A percentile compares a stretch with the other conserved stretches of the same genome.
phyloP scores from a whole-genome alignment of 2,329 filamentous ascomycete genomes.

The Diplodia scrobiculata region DNA sequence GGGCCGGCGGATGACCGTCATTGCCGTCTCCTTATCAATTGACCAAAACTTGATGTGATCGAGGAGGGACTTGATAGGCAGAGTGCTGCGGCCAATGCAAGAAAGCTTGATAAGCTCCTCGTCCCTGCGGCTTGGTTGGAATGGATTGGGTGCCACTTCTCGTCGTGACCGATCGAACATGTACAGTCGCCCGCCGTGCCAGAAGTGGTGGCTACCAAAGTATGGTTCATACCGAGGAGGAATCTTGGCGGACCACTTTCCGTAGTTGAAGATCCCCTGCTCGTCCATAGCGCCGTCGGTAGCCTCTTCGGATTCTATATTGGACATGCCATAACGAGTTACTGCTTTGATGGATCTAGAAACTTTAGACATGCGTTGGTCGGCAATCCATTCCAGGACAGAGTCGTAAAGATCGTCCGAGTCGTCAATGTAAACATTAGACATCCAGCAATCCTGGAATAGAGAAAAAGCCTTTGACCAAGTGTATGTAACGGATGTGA shows the following conservation, averaged over 20 bases:
- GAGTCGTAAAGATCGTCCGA: constrained; percentile 49
- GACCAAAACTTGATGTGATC: constrained; percentile 50
- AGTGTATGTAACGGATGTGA: constrained; percentile 45
- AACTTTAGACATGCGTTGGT: constrained; percentile 44
- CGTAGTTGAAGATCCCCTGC: constrained; percentile 53
- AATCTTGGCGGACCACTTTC: constrained; percentile 52
- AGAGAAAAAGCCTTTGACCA: constrained; percentile 38
- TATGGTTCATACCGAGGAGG: constrained; percentile 56
- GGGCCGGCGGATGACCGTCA: constrained; percentile 53
- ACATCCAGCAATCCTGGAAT: constrained; percentile 47
- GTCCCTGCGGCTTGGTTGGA: constrained; percentile 34
- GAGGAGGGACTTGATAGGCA: constrained; percentile 54
- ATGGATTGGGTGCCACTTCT: constrained; percentile 35
- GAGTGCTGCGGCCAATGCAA: constrained; percentile 52
- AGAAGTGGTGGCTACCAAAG: constrained; percentile 51
- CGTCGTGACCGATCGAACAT: constrained; percentile 46
- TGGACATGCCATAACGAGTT: constrained; percentile 43
- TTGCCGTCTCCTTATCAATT: constrained; percentile 47
- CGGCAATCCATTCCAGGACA: constrained; percentile 50
- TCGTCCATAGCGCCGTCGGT: constrained; percentile 45
- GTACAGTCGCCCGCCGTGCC: constrained; percentile 46
- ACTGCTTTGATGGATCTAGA: constrained; percentile 47
- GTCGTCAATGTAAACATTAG: constrained; percentile 49
- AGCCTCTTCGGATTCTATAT: constrained; percentile 40
- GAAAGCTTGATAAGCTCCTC: constrained; percentile 51